Base-by-base conservation (phyloP, 495 filamentous ascomycete genomes). In the Aspergillus hancockii region DNA sequence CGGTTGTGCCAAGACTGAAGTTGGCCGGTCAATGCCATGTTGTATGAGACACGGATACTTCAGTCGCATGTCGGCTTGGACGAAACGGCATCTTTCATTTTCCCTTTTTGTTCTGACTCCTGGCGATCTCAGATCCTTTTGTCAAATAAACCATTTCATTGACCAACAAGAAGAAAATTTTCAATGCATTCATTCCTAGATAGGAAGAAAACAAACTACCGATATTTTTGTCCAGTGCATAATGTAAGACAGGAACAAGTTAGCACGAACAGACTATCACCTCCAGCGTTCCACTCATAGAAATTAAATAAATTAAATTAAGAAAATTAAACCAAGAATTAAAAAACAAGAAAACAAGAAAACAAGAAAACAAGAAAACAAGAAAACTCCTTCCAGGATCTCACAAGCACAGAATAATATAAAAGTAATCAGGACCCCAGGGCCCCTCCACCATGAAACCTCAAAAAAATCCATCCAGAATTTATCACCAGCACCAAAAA, bases 41-140 rank as follows among this genome's bases (percentile, higher is more conserved):
- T 52, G 54, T 25, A 54, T 61, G 55, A 61, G 54, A 55, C 54
- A 49, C 23, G 46, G 59, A 43, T 46, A 43, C 46, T 52, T 55
- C 55, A 47, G 61, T 58, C 34, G 56, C 32, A 49, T 32, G 23
- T 54, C 19, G 60, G 38, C 52, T 57, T 30, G 16, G 25, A 46
- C 41, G n/a, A 19, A 54, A 40, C 56, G 36, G 56, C 56, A 46
- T 62, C 50, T 62, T 51, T 51, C 49, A 21, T 41, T 45, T 58
- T 43, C 55, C 49, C 13, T 54, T 60, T 58, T 62, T 49, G 45
- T 62, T 62, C 60, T 62, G 60, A 54, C 54, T 62, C 60, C 60
- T 62, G 60, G 60, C 55, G 60, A 62, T 62, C 59, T 61, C 55
- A 62, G 55, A 58, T 57, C 28, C 51, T 22, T n/a, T 41, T 38